A percentile compares a stretch with the other conserved stretches of the same genome.
Evolutionary conservation across 495 filamentous ascomycete species (phyloP).

Genomic region (Lasiosphaeria hispida): DNA sequence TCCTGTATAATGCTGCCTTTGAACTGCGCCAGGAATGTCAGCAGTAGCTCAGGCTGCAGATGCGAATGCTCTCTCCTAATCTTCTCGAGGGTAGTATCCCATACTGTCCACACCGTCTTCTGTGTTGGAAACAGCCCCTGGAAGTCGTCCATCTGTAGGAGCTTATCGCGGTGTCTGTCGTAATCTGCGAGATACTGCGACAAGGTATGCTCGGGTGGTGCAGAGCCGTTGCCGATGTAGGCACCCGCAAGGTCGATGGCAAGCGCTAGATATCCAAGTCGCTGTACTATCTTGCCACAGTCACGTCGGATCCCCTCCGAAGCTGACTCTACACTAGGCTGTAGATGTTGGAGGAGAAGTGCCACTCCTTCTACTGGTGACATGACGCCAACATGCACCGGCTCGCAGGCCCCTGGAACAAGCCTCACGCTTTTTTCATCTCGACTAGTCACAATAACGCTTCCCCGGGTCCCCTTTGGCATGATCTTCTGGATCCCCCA

Average conservation of each 20-base stretch:
- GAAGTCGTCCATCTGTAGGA: constrained; percentile 4
- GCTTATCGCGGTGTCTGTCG: too few species aligned
- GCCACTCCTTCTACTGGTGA: constrained; percentile 12
- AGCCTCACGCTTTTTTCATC: constrained; percentile 20
- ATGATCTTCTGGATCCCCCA: constrained; percentile 27
- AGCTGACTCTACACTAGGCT: neutral
- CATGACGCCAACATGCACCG: constrained; percentile 13
- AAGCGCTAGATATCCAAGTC: constrained; percentile 9
- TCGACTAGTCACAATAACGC: constrained; percentile 28
- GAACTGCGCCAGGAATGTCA: constrained; percentile 30
- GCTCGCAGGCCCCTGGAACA: constrained; percentile 18
- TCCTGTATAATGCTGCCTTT: constrained; percentile 26
- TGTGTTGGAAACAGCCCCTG: constrained; percentile 21
- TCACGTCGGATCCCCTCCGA: neutral
- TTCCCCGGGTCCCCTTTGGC: constrained; percentile 26
- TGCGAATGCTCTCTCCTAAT: constrained; percentile 19
- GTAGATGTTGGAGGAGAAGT: constrained; percentile 18
- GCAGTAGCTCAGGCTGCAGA: constrained; percentile 17
- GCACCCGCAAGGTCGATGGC: constrained; percentile 29
- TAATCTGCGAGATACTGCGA: constrained; percentile 24
- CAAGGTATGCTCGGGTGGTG: constrained; percentile 19
- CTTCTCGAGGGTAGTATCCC: constrained; percentile 31
- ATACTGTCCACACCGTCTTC: constrained; percentile 33
- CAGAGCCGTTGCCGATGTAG: constrained; percentile 25
- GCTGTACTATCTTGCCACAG: constrained; percentile 10